Evolutionary conservation across 1,139 yeast genomes (phyloP), one percentile per base, ranked within the genome.

Genomic region (Suhomyces bribrorum): DNA sequence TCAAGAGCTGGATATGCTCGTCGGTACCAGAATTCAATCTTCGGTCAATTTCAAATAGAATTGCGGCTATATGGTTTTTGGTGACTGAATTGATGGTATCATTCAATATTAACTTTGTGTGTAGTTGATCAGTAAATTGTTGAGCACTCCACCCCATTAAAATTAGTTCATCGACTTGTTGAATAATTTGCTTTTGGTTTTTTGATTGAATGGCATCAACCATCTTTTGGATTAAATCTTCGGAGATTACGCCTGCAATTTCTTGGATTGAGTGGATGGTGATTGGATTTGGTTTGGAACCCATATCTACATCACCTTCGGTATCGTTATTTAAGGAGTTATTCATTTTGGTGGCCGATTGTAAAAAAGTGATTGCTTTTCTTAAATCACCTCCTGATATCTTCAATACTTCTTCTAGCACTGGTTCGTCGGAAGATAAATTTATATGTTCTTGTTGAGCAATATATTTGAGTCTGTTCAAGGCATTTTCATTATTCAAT

Each of bases 361-460:
- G 98, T 36, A 94, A 71, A 44, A 82, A 77, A 0, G 97, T 94
- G 47, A 94, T 90, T 4, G 96, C 96, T 52, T 83, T 86, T 66
- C 99, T 81, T 54, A 94, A 73, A 68, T 94, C 99, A 40, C 98
- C 99, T 34, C 75, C 77, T 12, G 96, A 78, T 3, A 87, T 79
- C 17, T 62, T 66, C 43, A 92, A 68, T 13, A 90, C 80, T 47
- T 79, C 79, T 25, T 71, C 73, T 37, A 89, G 66, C 0, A 79
- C 86, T 1, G 71, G 73, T 30, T 62, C 63, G 11, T 38, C 29
- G 25, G 64, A 61, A 16, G 57, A 57, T 27, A 87, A 69, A 1
- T 66, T 52, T 12, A 78, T 62, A 38, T 79, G 78, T 51, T 78
- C 83, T 29, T 67, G 48, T 1, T 75, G 66, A 7, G 83, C 78